Conservation (phyloP, 179 eudicot species). For the Patellifolia procumbens region DNA sequence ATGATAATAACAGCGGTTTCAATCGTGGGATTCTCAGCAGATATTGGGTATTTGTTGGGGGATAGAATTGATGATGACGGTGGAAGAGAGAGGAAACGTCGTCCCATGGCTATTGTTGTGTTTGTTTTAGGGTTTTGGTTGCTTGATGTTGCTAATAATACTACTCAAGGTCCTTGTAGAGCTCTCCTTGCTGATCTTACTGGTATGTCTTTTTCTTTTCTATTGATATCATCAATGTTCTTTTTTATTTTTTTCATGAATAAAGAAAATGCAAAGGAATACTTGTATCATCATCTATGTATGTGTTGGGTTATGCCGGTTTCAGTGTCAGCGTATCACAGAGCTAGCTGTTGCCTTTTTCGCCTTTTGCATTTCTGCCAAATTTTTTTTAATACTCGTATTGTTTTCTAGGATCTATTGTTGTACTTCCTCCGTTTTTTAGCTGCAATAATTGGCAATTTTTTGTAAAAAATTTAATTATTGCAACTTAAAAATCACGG, state of each 20-base stretch:
- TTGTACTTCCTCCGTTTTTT: too few relatives aligned
- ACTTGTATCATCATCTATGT: too few relatives aligned
- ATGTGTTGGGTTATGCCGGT: slow-evolving; percentile 16
- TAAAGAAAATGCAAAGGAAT: slow-evolving; percentile 3
- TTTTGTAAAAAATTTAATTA: too few relatives aligned
- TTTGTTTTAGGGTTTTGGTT: slow-evolving; percentile 93
- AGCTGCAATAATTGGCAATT: too few relatives aligned
- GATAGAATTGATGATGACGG: slow-evolving; percentile 41
- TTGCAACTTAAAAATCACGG: too few relatives aligned
- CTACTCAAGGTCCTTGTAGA: slow-evolving; percentile 79
- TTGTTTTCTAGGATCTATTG: too few relatives aligned
- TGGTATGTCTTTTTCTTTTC: slow-evolving; percentile 32
- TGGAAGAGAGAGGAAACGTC: slow-evolving; percentile 35
- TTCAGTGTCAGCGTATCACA: slow-evolving; percentile 12
- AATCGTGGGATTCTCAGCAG: slow-evolving; percentile 71
- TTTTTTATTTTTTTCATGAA: not conserved
- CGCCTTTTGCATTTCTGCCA: not conserved
- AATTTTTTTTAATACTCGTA: not conserved
- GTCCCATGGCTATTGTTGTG: slow-evolving; percentile 62
- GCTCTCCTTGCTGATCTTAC: slow-evolving; percentile 81
- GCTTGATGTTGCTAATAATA: slow-evolving; percentile 93
- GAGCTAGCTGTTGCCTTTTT: slow-evolving; percentile 17
- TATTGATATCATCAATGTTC: not conserved
- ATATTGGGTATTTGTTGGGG: slow-evolving; percentile 74
- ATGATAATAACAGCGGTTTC: slow-evolving; percentile 50